Conservation (phyloP, 73 alveolate species). For the Uronychia setigera region DNA sequence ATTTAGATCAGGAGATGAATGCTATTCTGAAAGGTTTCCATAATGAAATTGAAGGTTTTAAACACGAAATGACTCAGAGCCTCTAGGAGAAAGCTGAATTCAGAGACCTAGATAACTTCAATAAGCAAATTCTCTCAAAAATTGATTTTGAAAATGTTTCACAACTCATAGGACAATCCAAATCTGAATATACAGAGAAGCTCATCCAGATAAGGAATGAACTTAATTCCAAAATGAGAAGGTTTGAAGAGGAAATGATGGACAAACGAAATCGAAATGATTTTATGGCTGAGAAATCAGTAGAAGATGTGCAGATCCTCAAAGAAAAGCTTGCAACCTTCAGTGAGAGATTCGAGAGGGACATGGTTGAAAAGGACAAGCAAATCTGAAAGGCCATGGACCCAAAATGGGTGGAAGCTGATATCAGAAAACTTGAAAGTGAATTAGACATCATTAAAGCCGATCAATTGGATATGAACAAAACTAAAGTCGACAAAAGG, state of each 20-base stretch:
- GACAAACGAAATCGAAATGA: background rate
- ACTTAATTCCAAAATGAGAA: background rate
- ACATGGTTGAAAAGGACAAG: conserved; percentile 40
- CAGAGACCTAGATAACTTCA: conserved; percentile 36
- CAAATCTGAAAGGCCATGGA: conserved; percentile 2
- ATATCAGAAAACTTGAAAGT: conserved; percentile 4
- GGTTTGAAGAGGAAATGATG: conserved; percentile 10
- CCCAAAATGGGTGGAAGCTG: background rate
- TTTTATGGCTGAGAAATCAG: conserved; percentile 12
- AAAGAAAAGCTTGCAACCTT: conserved; percentile 31
- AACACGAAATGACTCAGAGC: conserved; percentile 2
- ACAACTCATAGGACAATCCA: background rate
- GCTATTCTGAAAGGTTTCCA: background rate
- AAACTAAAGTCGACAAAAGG: conserved; percentile 25
- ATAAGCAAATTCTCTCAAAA: background rate
- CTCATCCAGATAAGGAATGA: conserved; percentile 23
- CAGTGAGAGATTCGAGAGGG: conserved; percentile 37
- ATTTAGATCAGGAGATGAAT: conserved; percentile 31
- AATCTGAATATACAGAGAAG: conserved; percentile 11
- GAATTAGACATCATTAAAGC: conserved; percentile 34
- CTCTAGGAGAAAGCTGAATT: conserved; percentile 25
- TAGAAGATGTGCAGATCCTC: conserved; percentile 28
- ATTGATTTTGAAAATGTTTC: conserved; percentile 25
- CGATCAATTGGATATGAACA: conserved; percentile 16
- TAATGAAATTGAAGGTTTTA: conserved; percentile 17